These are phyloP conservation scores for Fusarium fujikuroi DNA, from an alignment of 2,329 filamentous ascomycete species.

Conservation along the genomic window DNA sequence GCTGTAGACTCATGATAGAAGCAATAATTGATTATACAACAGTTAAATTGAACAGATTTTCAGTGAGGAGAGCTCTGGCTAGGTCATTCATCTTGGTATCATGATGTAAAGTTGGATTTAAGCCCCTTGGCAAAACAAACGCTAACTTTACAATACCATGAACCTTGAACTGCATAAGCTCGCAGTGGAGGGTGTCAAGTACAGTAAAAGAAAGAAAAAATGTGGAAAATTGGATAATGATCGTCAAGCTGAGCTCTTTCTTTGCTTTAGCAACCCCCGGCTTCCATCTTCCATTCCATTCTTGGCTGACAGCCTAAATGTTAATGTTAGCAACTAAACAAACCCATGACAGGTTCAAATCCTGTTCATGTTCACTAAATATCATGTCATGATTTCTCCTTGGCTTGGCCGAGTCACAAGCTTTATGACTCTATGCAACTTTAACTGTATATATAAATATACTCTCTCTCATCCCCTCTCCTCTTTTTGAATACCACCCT, in stretches of 20 bases:
- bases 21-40: rapidly evolving
- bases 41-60: not conserved
- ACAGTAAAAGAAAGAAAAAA: not conserved
- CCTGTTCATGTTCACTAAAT: constrained; percentile 26
- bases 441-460: constrained; percentile 8
- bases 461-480: constrained; percentile 4
- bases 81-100: not conserved
- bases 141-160: not conserved
- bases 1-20: not conserved
- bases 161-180: constrained; percentile 8
- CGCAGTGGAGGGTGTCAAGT: not conserved
- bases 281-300: constrained; percentile 17
- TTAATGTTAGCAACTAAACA: not conserved
- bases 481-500: not conserved
- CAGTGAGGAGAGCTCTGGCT: not conserved
- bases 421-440: not conserved
- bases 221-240: constrained; percentile 2
- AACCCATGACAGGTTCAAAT: constrained; percentile 13
- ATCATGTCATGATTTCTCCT: constrained; percentile 34
- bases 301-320: constrained; percentile 17
- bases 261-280: not conserved
- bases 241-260: constrained; percentile 25
- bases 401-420: constrained; percentile 30
- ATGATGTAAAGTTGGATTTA: constrained; percentile 10
- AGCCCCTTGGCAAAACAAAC: constrained; percentile 11